phyloP scores from a whole-genome alignment of 2,329 filamentous ascomycete species.

The Ophiostoma angusticollis region DNA sequence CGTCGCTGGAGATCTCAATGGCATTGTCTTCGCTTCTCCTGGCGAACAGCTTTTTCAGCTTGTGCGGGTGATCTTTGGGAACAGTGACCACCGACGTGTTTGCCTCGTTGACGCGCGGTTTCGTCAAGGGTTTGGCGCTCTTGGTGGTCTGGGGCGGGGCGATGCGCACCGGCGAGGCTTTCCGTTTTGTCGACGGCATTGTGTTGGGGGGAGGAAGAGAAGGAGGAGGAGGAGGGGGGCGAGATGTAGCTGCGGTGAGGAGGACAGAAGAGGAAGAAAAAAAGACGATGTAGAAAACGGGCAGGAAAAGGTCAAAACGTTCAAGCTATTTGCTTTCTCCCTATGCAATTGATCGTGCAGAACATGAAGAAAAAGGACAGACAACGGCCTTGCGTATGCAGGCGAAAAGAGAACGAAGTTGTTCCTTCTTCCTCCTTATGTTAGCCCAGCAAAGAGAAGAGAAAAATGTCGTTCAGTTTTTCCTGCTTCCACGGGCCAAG shows the following conservation, averaged over 20 bases:
- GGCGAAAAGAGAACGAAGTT: neutral
- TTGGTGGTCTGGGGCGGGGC: conserved; percentile 41
- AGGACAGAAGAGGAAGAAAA: neutral
- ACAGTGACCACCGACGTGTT: conserved; percentile 36
- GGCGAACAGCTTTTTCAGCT: conserved; percentile 20
- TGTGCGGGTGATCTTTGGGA: conserved; percentile 19
- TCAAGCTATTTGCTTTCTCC: neutral
- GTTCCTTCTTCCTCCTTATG: neutral
- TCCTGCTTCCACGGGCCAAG: conserved; percentile 1
- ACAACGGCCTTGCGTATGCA: neutral
- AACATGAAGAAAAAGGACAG: neutral
- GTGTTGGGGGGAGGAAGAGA: neutral
- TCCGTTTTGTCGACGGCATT: conserved; percentile 48
- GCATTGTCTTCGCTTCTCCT: conserved; percentile 23
- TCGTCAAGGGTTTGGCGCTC: conserved; percentile 37
- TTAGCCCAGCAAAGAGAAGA: neutral
- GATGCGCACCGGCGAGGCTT: conserved; percentile 40
- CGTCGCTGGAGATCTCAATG: conserved; percentile 47
- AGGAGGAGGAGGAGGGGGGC: neutral
- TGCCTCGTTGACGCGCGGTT: conserved; percentile 44
- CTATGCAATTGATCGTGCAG: neutral
- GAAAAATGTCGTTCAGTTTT: conserved; percentile 6
- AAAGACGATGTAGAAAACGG: neutral
- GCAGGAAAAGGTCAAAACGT: neutral
- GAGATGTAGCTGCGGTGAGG: no score